Percentiles rank a stretch among this genome's conserved stretches.
phyloP scores from a whole-genome alignment of 805 yeast species.

The Pichia manshurica region DNA sequence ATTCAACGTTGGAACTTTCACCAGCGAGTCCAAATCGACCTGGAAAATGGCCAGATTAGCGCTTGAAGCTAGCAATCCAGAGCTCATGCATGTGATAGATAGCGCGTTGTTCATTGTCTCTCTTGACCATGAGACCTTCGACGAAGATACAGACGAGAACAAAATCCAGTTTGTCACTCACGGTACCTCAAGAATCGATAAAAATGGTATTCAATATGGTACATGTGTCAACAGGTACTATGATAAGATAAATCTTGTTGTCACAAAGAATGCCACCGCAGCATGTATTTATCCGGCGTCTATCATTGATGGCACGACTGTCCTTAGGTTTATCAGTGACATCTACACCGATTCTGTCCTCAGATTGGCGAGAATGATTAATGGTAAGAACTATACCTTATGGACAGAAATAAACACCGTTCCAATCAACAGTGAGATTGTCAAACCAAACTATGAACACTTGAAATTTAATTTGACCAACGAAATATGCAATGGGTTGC shows the following conservation, averaged over 20 bases:
- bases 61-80: conserved; percentile 35
- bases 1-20: conserved; percentile 45
- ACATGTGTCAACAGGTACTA: conserved; percentile 57
- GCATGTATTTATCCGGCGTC: conserved; percentile 57
- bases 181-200: conserved; percentile 42
- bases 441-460: conserved; percentile 33
- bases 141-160: conserved; percentile 43
- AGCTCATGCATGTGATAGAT: conserved; percentile 37
- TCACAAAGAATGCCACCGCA: conserved; percentile 51
- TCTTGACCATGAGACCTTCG: conserved; percentile 44
- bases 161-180: conserved; percentile 46
- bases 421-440: conserved; percentile 27
- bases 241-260: conserved; percentile 50
- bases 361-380: conserved; percentile 51
- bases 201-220: conserved; percentile 47
- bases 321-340: conserved; percentile 50
- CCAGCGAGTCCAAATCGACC: conserved; percentile 45
- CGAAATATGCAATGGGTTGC: conserved; percentile 43
- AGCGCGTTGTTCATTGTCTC: conserved; percentile 47
- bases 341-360: conserved; percentile 53
- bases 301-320: conserved; percentile 54
- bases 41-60: conserved; percentile 45
- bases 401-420: conserved; percentile 41
- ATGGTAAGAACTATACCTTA: conserved; percentile 50
- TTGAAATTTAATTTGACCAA: conserved; percentile 37